A percentile compares a stretch with the other conserved stretches of the same genome.
Evolutionary conservation across 495 filamentous ascomycete genomes (phyloP).

Genomic region (Lophiostoma macrostomum): DNA sequence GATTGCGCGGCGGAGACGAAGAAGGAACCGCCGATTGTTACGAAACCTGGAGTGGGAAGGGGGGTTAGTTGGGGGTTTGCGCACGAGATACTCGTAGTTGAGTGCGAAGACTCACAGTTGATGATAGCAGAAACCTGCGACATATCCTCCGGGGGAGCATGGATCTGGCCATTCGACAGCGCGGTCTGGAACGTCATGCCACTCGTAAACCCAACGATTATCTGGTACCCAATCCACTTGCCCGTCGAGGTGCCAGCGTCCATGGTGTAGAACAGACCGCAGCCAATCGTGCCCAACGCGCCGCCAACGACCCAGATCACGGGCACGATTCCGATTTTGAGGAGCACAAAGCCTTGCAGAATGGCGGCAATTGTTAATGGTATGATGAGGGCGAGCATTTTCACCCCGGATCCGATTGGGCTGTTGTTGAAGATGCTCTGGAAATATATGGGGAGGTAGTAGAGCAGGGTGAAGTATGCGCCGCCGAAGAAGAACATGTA

Average conservation of each 20-base stretch:
- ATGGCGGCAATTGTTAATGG: background rate
- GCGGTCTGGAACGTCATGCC: slow-evolving; percentile 11
- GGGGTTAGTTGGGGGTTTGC: slow-evolving; percentile 7
- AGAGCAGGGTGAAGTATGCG: slow-evolving; percentile 45
- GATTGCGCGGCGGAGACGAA: slow-evolving; percentile 29
- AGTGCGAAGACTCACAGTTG: no score
- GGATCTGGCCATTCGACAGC: slow-evolving; percentile 1
- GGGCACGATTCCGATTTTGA: background rate
- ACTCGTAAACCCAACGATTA: slow-evolving; percentile 16
- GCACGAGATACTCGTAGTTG: no score
- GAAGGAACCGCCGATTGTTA: slow-evolving; percentile 31
- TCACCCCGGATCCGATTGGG: slow-evolving; percentile 55
- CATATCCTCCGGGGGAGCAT: no score
- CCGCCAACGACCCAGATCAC: slow-evolving; percentile 8
- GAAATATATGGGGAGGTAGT: slow-evolving; percentile 64
- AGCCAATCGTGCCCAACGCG: slow-evolving; percentile 22
- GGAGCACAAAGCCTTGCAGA: background rate
- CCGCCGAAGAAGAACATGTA: slow-evolving; percentile 34
- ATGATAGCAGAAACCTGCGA: no score
- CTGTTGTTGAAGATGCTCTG: slow-evolving; percentile 53
- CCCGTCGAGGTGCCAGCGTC: slow-evolving; percentile 1
- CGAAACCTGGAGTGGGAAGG: slow-evolving; percentile 18
- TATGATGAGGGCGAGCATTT: slow-evolving; percentile 56
- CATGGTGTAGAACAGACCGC: slow-evolving; percentile 24
- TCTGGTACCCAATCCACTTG: slow-evolving; percentile 26